Percentiles rank a stretch among this genome's conserved stretches.
phyloP scores from a whole-genome alignment of 2,329 filamentous ascomycete genomes.

The Colletotrichum siamense region DNA sequence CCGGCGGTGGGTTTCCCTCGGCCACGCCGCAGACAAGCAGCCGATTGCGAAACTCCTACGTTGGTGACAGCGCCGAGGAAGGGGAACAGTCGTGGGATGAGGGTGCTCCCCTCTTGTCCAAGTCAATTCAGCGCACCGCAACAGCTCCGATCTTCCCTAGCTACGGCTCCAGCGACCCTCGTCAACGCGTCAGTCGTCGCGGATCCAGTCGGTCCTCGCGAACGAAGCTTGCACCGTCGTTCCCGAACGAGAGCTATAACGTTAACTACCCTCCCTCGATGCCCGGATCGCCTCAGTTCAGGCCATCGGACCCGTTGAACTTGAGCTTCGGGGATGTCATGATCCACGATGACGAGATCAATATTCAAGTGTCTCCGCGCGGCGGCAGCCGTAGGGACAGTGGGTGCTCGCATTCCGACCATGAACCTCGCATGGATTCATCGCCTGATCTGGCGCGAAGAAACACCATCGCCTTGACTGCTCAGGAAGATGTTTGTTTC shows the following conservation, averaged over 20 bases:
- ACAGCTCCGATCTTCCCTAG: conserved; percentile 19
- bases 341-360: conserved; percentile 67
- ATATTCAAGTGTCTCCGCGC: conserved; percentile 36
- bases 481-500: conserved; percentile 91
- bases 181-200: conserved; percentile 41
- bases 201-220: conserved; percentile 59
- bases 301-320: conserved; percentile 52
- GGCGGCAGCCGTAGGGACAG: conserved; percentile 30
- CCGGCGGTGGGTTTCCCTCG: conserved; percentile 35
- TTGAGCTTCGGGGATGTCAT: conserved; percentile 73
- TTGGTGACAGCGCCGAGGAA: conserved; percentile 50
- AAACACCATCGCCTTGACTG: conserved; percentile 66
- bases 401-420: conserved; percentile 35
- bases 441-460: conserved; percentile 42
- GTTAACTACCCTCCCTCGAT: conserved; percentile 74
- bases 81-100: conserved; percentile 52
- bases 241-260: conserved; percentile 57
- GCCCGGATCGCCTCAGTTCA: conserved; percentile 64
- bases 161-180: conserved; percentile 25
- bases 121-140: conserved; percentile 38
- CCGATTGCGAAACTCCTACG: conserved; percentile 31
- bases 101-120: conserved; percentile 59
- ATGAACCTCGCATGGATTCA: conserved; percentile 19
- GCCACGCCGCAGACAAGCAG: conserved; percentile 23
- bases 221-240: conserved; percentile 41